phyloP scores from a whole-genome alignment of 176 grass and related monocot genomes.

The Oryza longistaminata region DNA sequence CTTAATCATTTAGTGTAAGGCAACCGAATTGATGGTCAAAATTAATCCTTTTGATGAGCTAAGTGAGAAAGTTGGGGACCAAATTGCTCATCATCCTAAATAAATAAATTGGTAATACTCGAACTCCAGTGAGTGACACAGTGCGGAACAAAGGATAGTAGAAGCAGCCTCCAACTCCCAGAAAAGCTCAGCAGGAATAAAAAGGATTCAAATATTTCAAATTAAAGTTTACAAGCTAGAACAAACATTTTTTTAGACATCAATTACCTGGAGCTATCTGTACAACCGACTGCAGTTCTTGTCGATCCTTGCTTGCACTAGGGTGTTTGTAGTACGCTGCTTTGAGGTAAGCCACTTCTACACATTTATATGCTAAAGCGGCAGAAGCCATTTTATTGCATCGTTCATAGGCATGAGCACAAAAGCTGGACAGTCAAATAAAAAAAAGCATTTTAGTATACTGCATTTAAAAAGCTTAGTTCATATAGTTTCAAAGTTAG shows the following conservation, averaged over 20 bases:
- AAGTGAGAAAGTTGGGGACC: background rate
- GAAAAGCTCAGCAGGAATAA: slow-evolving; percentile 1
- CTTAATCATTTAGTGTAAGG: background rate
- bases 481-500: slow-evolving; percentile 16
- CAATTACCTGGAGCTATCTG: slow-evolving; percentile 64
- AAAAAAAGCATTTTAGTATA: slow-evolving; percentile 27
- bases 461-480: slow-evolving; percentile 16
- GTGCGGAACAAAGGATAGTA: slow-evolving; percentile 14
- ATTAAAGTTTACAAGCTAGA: slow-evolving; percentile 14
- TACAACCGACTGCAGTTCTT: slow-evolving; percentile 61
- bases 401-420: slow-evolving; percentile 73
- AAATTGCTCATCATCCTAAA: background rate
- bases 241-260: slow-evolving; percentile 13
- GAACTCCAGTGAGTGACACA: background rate
- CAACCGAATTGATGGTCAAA: background rate
- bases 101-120: background rate
- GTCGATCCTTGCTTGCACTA: slow-evolving; percentile 60
- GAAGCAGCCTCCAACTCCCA: background rate
- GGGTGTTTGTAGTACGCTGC: slow-evolving; percentile 75
- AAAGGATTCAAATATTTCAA: slow-evolving; percentile 12
- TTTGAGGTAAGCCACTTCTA: slow-evolving; percentile 86
- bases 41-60: background rate
- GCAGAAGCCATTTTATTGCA: slow-evolving; percentile 72
- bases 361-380: slow-evolving; percentile 89
- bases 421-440: slow-evolving; percentile 63